Conservation (phyloP, 768 basidiomycete genomes). For the Lyophyllum atratum region DNA sequence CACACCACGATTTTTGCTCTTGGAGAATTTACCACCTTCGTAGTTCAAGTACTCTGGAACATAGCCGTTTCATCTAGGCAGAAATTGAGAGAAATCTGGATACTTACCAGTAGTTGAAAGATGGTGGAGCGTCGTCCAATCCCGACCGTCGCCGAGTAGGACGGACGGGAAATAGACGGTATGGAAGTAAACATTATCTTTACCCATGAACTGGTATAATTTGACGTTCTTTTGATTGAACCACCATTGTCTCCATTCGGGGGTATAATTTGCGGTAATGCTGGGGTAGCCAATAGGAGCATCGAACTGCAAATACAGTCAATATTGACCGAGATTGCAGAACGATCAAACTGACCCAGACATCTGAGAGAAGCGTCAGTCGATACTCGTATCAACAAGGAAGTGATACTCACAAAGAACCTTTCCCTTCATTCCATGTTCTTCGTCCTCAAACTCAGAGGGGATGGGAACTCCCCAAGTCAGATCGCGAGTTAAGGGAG, state of each 20-base stretch:
- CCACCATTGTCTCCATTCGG: slow-evolving; percentile 98
- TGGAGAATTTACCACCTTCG: slow-evolving; percentile 98
- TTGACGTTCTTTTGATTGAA: slow-evolving; percentile 85
- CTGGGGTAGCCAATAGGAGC: slow-evolving; percentile 97
- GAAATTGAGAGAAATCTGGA: background rate
- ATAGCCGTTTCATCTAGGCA: background rate
- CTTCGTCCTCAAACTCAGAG: slow-evolving; percentile 51
- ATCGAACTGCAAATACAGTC: slow-evolving; percentile 74
- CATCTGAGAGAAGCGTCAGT: slow-evolving; percentile 52
- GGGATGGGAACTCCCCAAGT: slow-evolving; percentile 97
- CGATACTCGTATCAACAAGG: slow-evolving; percentile 1
- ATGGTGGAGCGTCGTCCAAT: slow-evolving; percentile 94
- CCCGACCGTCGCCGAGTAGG: slow-evolving; percentile 82
- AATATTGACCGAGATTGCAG: slow-evolving; percentile 5
- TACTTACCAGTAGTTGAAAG: slow-evolving; percentile 88
- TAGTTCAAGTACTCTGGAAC: slow-evolving; percentile 91
- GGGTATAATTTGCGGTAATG: slow-evolving; percentile 93
- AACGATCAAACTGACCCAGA: slow-evolving; percentile 70
- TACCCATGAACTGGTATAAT: slow-evolving; percentile 99
- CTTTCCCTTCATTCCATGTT: slow-evolving; percentile 87
- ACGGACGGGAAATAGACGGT: slow-evolving; percentile 93
- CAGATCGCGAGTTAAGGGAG: slow-evolving; percentile 91
- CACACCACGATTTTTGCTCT: slow-evolving; percentile 94
- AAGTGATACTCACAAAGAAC: slow-evolving; percentile 80
- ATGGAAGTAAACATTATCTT: slow-evolving; percentile 99